Evolutionary conservation across 371 early-diverging fungal genomes (phyloP).

Genomic region (Neoconidiobolus thromboides): DNA sequence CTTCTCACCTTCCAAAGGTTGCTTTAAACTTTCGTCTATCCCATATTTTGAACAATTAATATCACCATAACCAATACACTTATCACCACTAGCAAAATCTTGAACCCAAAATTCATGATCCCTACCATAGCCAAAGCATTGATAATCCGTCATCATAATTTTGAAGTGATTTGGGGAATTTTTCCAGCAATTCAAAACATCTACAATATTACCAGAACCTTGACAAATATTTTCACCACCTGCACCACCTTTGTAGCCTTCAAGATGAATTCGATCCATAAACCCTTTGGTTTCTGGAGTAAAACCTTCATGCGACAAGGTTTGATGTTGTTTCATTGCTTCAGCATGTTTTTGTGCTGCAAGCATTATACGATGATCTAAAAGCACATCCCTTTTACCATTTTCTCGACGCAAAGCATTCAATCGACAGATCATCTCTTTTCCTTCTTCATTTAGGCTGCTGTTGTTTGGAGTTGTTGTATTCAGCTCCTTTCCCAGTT

Average conservation of each 20-base stretch:
- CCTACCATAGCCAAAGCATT: not conserved
- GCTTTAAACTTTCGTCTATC: too few relatives aligned
- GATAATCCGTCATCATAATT: slow-evolving; percentile 5
- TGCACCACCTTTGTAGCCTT: not conserved
- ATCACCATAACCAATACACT: not conserved
- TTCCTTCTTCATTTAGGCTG: too few relatives aligned
- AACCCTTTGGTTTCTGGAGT: not conserved
- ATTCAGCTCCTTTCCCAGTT: too few relatives aligned
- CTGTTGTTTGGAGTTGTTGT: too few relatives aligned
- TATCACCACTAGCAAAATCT: not conserved
- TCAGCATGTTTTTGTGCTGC: not conserved
- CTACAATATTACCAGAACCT: not conserved
- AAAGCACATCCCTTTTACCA: not conserved
- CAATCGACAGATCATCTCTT: not conserved
- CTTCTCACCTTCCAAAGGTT: too few relatives aligned
- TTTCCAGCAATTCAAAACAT: slow-evolving; percentile 7
- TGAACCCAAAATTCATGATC: not conserved
- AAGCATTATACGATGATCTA: not conserved
- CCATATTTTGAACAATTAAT: too few relatives aligned
- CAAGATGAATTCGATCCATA: not conserved
- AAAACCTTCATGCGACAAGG: not conserved
- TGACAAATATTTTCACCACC: slow-evolving; percentile 1
- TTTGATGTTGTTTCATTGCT: too few relatives aligned
- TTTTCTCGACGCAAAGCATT: not conserved
- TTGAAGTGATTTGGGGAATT: slow-evolving; percentile 8